These are phyloP conservation scores for Fusarium scirpi DNA, from an alignment of 2,329 filamentous ascomycete genomes.

Conservation along the genomic window DNA sequence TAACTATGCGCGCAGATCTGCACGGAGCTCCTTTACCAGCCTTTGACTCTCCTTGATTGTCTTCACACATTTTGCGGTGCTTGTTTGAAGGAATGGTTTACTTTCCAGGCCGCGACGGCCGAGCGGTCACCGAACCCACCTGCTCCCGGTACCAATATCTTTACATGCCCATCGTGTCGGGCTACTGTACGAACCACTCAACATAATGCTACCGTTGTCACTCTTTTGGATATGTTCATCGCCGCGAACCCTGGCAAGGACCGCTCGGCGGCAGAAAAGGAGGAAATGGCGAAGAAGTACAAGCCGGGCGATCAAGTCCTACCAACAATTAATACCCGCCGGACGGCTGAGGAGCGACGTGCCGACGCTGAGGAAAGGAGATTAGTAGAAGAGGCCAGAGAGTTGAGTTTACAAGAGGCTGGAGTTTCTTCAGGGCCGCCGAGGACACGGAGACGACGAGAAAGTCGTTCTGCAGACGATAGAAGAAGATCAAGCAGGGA, in stretches of 20 bases:
- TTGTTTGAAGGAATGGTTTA: slow-evolving; percentile 96
- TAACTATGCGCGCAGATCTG: slow-evolving; percentile 76
- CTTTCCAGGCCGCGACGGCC: slow-evolving; percentile 75
- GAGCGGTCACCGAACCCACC: slow-evolving; percentile 64
- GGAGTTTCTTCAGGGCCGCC: slow-evolving; percentile 60
- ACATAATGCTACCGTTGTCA: slow-evolving; percentile 91
- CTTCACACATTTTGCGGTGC: slow-evolving; percentile 96
- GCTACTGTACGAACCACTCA: slow-evolving; percentile 86
- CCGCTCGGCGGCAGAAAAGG: slow-evolving; percentile 77
- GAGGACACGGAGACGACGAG: slow-evolving; percentile 48
- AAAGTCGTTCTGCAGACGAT: slow-evolving; percentile 53
- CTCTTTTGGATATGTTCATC: slow-evolving; percentile 89
- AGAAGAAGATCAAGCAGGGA: slow-evolving; percentile 49
- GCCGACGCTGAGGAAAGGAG: slow-evolving; percentile 75
- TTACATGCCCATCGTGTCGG: slow-evolving; percentile 94
- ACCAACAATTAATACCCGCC: slow-evolving; percentile 66
- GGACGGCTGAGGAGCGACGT: slow-evolving; percentile 65
- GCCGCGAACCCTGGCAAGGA: slow-evolving; percentile 81
- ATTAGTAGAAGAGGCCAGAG: slow-evolving; percentile 77
- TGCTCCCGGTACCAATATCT: slow-evolving; percentile 63
- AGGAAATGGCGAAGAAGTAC: slow-evolving; percentile 80
- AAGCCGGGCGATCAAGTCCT: slow-evolving; percentile 85
- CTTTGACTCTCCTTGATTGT: slow-evolving; percentile 90
- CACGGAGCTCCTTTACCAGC: slow-evolving; percentile 92
- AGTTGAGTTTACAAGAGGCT: slow-evolving; percentile 78